Evolutionary conservation across 495 filamentous ascomycete genomes (phyloP).

Genomic region (Aspergillus affinis): DNA sequence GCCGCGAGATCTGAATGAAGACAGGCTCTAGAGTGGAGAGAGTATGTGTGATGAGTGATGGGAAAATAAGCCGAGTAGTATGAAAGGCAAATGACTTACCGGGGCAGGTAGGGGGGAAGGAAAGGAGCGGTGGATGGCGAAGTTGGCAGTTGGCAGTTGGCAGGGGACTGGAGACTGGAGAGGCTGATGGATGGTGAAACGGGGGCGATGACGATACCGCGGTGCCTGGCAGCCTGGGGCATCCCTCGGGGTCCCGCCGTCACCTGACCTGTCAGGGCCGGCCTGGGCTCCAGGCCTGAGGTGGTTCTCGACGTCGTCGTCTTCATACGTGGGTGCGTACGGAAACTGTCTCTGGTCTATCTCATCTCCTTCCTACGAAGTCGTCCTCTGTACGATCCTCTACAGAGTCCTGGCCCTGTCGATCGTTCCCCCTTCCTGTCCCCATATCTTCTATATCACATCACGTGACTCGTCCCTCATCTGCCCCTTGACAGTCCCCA

Average conservation of each 20-base stretch:
- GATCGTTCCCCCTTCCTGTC: too few relatives aligned
- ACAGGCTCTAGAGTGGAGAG: neutral
- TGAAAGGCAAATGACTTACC: neutral
- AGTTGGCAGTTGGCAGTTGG: constrained; percentile 1
- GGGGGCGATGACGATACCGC: constrained; percentile 32
- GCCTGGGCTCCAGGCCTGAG: too few relatives aligned
- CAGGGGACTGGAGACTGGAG: constrained; percentile 11
- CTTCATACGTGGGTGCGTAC: too few relatives aligned
- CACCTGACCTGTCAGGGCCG: neutral
- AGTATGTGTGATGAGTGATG: neutral
- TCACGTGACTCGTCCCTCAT: too few relatives aligned
- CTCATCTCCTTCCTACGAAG: too few relatives aligned
- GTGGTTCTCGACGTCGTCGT: too few relatives aligned
- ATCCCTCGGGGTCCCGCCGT: constrained; percentile 5
- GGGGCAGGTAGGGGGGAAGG: neutral
- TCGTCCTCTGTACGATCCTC: too few relatives aligned
- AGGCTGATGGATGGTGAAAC: constrained; percentile 4
- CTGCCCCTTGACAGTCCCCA: neutral
- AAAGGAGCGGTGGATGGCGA: constrained; percentile 3
- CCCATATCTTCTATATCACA: too few relatives aligned
- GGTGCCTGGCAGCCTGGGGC: constrained; percentile 24
- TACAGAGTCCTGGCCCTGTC: too few relatives aligned
- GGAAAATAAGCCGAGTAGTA: neutral
- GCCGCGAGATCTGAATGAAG: constrained; percentile 2
- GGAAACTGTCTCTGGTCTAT: too few relatives aligned